Base-by-base conservation (phyloP, 306 rosid species). In the Astragalus membranaceus region DNA sequence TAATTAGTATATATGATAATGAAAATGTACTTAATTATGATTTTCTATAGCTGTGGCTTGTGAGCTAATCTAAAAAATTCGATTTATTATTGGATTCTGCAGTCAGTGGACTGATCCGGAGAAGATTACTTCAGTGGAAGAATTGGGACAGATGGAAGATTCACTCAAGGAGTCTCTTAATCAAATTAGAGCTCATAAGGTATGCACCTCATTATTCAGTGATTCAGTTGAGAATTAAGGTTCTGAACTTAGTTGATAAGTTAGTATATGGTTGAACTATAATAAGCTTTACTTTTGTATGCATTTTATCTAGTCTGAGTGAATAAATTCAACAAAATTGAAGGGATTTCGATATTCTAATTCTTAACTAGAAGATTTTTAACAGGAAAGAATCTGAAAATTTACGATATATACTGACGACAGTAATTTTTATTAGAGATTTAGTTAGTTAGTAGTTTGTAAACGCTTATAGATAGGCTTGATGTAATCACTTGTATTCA, bases 81-180 rank as follows among this genome's bases (percentile, higher is more conserved):
- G 72, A 11, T 75, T 36, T 52, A n/a, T 62, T 77, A n/a, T n/a
- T n/a, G n/a, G n/a, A n/a, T n/a, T n/a, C n/a, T n/a, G n/a, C n/a
- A n/a, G n/a, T n/a, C n/a, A 72, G 67, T 92, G 94, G 92, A 69
- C 41, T 35, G 83, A 85, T 47, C 86, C 77, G 43, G 92, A 85
- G 52, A 84, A 87, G 85, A 81, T 92, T 53, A 85, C 78, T 72
- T 83, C 53, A 79, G 81, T 86, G 57, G 95, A 92, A 35, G 82
- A 89, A 55, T 77, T 92, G 84, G 80, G 78, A 57, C 90, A 83
- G 35, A 83, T 89, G 96, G 96, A 92, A 85, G 83, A 79, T 80
- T 92, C 95, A 64, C 52, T 89, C 11, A 79, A 82, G 83, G 90
- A 92, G 74, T 89, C 95, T 4, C 86, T 92, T 64, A 63, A 78